Conservation (phyloP, 2,329 filamentous ascomycete species). For the Penicillium concentricum region DNA sequence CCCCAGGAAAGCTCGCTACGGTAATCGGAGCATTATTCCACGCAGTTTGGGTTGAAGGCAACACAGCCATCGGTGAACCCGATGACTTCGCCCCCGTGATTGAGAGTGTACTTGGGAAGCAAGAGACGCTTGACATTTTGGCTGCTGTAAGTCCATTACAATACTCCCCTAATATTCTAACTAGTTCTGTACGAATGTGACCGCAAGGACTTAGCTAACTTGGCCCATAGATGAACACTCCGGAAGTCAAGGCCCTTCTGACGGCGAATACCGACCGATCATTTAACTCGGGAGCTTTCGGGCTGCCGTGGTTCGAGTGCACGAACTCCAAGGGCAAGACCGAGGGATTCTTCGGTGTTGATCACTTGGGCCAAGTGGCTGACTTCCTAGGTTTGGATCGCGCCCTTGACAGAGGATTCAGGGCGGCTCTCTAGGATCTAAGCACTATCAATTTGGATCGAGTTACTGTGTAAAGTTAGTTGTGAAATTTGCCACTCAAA, state of each 20-base stretch:
- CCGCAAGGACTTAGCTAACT: neutral
- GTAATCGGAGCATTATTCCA: slow-evolving; percentile 51
- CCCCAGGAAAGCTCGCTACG: slow-evolving; percentile 42
- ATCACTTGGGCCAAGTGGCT: slow-evolving; percentile 57
- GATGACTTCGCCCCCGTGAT: slow-evolving; percentile 49
- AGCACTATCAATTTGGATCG: neutral
- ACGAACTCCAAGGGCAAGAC: slow-evolving; percentile 55
- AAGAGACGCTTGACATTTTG: slow-evolving; percentile 43
- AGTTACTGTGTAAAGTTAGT: neutral
- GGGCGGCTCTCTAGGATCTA: slow-evolving; percentile 23
- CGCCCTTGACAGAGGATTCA: slow-evolving; percentile 29
- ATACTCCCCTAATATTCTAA: neutral
- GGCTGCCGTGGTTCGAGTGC: slow-evolving; percentile 60
- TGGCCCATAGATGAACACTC: slow-evolving; percentile 17
- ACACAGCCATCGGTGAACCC: slow-evolving; percentile 43
- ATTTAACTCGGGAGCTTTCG: slow-evolving; percentile 60
- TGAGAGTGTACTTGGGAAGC: slow-evolving; percentile 46
- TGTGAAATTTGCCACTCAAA: neutral
- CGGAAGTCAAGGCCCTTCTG: slow-evolving; percentile 50
- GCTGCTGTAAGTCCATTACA: slow-evolving; percentile 35
- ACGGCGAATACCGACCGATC: slow-evolving; percentile 52
- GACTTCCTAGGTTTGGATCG: slow-evolving; percentile 54
- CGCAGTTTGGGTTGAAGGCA: slow-evolving; percentile 53
- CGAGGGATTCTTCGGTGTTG: slow-evolving; percentile 60
- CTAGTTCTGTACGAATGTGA: neutral